These are phyloP conservation scores for Podospora pseudopauciseta DNA, from an alignment of 495 filamentous ascomycete species.

Conservation along the genomic window DNA sequence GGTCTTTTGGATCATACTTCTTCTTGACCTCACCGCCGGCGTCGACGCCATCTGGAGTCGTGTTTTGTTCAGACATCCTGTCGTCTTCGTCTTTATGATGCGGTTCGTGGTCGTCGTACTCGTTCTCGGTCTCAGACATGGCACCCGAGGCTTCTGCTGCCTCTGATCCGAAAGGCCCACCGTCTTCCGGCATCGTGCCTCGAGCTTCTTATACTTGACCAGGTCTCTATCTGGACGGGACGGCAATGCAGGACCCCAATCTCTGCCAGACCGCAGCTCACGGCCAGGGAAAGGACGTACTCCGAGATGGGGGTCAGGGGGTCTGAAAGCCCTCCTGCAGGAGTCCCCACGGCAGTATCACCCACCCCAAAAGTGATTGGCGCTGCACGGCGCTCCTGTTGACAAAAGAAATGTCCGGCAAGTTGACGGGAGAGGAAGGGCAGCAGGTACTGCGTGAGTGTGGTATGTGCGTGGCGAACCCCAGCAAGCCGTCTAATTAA, in stretches of 20 bases:
- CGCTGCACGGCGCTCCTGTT: constrained; percentile 25
- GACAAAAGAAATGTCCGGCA: constrained; percentile 20
- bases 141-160: constrained; percentile 51
- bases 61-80: constrained; percentile 54
- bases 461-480: constrained; percentile 22
- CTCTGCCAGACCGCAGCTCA: constrained; percentile 24
- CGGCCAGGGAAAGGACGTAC: constrained; percentile 17
- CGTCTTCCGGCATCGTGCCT: constrained; percentile 47
- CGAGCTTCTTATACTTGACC: constrained; percentile 47
- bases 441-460: background rate
- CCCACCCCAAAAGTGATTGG: constrained; percentile 30
- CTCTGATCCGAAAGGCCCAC: constrained; percentile 42
- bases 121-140: constrained; percentile 55
- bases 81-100: constrained; percentile 54
- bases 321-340: constrained; percentile 16
- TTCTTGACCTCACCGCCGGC: constrained; percentile 50
- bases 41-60: constrained; percentile 43
- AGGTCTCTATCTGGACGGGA: constrained; percentile 13
- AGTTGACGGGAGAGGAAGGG: constrained; percentile 16
- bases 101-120: constrained; percentile 45
- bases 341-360: constrained; percentile 31
- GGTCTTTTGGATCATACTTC: constrained; percentile 75
- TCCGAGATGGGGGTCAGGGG: constrained; percentile 24
- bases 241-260: constrained; percentile 39
- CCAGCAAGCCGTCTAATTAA: constrained; percentile 24